Evolutionary conservation across 495 filamentous ascomycete species (phyloP), one percentile per base, ranked within the genome.

Genomic region (Articulospora tetracladia): DNA sequence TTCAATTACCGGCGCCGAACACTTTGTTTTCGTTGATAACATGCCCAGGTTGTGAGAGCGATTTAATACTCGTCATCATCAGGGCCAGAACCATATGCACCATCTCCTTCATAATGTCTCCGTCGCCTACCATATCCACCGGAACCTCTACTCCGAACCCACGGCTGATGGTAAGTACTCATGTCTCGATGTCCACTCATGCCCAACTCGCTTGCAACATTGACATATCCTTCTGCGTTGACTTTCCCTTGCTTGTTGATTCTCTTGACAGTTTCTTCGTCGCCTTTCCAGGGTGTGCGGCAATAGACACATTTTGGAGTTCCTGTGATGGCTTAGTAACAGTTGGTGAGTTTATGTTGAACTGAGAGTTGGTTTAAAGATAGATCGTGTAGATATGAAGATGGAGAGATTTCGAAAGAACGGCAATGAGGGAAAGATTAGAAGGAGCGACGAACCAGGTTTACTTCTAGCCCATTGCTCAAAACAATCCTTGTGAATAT

Each of bases 61-160:
- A n/a, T n/a, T 44, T 12, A 19, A 7, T 44, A 7, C 10, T 12
- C 17, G 39, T 44, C 10, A 44, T 44, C 39, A 44, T 12, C 17
- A 44, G 39, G 30, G 30, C 30, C 30, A 32, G 30, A 32, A 32
- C 30, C 30, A 32, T 44, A 44, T n/a, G n/a, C n/a, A n/a, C n/a
- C n/a, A 17, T n/a, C 39, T 3, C n/a, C 39, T 17, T 44, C 39
- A 44, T 44, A 44, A 44, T n/a, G 8, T 15, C 17, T 3, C 10
- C n/a, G n/a, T 83, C 91, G 1, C 80, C 88, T 20, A 89, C 98
- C 25, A 86, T 97, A 57, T 96, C 91, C 12, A 91, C 87, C 57
- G 98, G 97, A 93, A 86, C 88, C 3, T 88, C 89, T 44, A 19
- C 60, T 20, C 22, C 41, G 20, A 54, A 62, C 59, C 61, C 62